phyloP scores from a whole-genome alignment of 2,329 filamentous ascomycete genomes.

The Fusarium sp. region DNA sequence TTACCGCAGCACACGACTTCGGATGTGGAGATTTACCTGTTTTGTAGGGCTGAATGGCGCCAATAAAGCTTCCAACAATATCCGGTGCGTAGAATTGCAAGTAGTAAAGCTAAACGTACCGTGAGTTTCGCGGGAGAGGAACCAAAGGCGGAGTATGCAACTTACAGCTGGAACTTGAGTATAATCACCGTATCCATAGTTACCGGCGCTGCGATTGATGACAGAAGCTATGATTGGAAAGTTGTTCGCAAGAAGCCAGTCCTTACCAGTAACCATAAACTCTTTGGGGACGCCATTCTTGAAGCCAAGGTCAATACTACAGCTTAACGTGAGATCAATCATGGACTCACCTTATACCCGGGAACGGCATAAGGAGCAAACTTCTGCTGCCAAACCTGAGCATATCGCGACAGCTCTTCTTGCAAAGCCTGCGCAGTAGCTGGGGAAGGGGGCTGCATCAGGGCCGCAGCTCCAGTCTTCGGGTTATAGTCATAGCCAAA shows the following conservation, averaged over 20 bases:
- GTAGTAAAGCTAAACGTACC: neutral
- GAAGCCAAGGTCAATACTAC: neutral
- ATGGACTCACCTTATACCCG: neutral
- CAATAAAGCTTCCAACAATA: neutral
- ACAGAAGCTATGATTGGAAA: neutral
- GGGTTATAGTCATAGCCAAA: neutral
- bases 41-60: neutral
- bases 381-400: neutral
- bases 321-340: fast-evolving
- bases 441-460: neutral
- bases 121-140: neutral
- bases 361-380: neutral
- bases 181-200: conserved; percentile 1
- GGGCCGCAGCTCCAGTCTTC: neutral
- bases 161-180: neutral
- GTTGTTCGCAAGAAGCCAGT: neutral
- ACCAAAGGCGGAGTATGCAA: neutral
- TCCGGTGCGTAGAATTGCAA: neutral
- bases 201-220: neutral
- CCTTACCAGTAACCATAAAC: neutral
- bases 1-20: too few relatives aligned
- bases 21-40: neutral
- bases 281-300: neutral
- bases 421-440: neutral
- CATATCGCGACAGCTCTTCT: neutral